Evolutionary conservation across 1,139 yeast species (phyloP).

Genomic region (Tardiomyces depauwii): DNA sequence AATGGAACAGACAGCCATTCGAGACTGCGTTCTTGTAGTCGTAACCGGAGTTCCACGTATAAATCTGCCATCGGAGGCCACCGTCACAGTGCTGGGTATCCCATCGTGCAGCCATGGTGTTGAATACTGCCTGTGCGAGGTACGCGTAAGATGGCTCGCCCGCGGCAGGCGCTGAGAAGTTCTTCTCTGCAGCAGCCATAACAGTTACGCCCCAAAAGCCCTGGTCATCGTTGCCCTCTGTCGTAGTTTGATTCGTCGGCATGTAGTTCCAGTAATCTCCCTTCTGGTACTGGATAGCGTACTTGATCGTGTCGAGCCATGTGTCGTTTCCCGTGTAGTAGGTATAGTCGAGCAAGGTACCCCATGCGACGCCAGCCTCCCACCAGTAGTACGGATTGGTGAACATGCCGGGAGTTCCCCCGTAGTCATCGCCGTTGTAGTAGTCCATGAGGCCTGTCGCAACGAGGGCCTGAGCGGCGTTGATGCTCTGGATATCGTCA

Average conservation of each 20-base stretch:
- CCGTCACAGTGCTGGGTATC: conserved; percentile 65
- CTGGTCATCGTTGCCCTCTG: conserved; percentile 97
- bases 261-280: conserved; percentile 70
- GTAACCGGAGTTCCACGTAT: conserved; percentile 89
- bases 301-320: conserved; percentile 44
- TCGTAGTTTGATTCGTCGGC: conserved; percentile 84
- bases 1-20: conserved; percentile 80
- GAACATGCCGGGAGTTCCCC: conserved; percentile 80
- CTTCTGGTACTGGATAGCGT: conserved; percentile 61
- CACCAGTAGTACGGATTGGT: conserved; percentile 90
- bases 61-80: conserved; percentile 94
- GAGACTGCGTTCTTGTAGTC: conserved; percentile 85
- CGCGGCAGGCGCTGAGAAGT: conserved; percentile 60
- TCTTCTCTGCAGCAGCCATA: conserved; percentile 83
- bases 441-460: conserved; percentile 75
- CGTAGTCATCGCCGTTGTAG: conserved; percentile 58
- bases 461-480: conserved; percentile 54
- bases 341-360: conserved; percentile 70
- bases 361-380: conserved; percentile 98
- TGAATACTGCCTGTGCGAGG: conserved; percentile 70
- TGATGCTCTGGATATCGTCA: neutral
- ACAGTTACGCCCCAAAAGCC: conserved; percentile 94
- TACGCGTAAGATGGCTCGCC: conserved; percentile 59
- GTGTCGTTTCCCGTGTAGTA: conserved; percentile 63
- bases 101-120: conserved; percentile 88